Evolutionary conservation across 345 rosid species (phyloP).

Genomic region (Sisymbrium altissimum): DNA sequence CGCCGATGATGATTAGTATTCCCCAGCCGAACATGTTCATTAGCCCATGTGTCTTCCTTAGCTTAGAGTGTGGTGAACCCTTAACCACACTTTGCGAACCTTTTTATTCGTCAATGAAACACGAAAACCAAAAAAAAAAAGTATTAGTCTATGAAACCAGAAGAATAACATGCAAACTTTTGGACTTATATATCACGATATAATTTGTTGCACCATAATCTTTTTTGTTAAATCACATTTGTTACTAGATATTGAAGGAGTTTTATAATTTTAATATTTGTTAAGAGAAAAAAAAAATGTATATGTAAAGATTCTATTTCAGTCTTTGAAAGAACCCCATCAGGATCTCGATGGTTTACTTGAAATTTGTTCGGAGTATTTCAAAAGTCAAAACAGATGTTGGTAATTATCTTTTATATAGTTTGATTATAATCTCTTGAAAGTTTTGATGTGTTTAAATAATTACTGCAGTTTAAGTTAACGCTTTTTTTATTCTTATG

Average conservation of each 20-base stretch:
- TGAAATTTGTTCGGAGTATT: too few relatives aligned
- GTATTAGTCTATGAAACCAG: background rate
- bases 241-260: background rate
- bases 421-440: too few relatives aligned
- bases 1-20: slow-evolving; percentile 60
- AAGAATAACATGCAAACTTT: background rate
- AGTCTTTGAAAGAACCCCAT: background rate
- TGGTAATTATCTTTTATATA: too few relatives aligned
- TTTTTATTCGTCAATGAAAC: background rate
- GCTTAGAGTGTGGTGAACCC: slow-evolving; percentile 26
- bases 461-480: background rate
- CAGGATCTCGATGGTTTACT: background rate
- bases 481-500: too few relatives aligned
- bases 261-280: background rate
- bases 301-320: background rate
- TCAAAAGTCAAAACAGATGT: too few relatives aligned
- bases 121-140: background rate
- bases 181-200: background rate
- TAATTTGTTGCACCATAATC: background rate
- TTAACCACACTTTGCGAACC: slow-evolving; percentile 33
- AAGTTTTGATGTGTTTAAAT: too few relatives aligned
- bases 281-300: background rate
- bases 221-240: background rate
- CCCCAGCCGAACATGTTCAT: slow-evolving; percentile 84
- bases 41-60: slow-evolving; percentile 72